Percentiles rank a stretch among this genome's conserved stretches.
Evolutionary conservation across 176 grass and related monocot genomes (phyloP).

Genomic region (Alloteropsis semialata): DNA sequence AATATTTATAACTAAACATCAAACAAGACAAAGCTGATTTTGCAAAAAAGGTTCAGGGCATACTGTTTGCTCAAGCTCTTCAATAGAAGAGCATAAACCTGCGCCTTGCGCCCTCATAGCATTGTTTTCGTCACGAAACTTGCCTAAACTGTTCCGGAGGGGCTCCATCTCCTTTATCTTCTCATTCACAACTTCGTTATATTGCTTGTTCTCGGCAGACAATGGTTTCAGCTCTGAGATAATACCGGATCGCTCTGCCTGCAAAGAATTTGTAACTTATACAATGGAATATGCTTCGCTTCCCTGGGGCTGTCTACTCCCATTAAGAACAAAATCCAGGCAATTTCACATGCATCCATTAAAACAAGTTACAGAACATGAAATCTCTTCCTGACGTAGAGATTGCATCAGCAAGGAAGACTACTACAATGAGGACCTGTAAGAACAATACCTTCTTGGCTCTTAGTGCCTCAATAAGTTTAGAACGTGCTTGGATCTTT

Average conservation of each 20-base stretch:
- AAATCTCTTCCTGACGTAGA: neutral
- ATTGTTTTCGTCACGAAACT: constrained; percentile 78
- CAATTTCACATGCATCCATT: neutral
- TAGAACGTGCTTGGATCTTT: constrained; percentile 62
- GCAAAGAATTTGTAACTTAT: constrained; percentile 24
- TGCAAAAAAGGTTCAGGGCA: constrained; percentile 18
- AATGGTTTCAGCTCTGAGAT: constrained; percentile 72
- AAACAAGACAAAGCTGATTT: neutral
- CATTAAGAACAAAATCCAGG: constrained; percentile 1
- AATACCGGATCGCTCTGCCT: constrained; percentile 67
- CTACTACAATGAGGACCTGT: neutral
- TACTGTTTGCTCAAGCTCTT: constrained; percentile 88
- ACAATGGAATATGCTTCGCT: neutral
- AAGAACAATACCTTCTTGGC: constrained; percentile 72
- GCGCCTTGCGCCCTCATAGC: constrained; percentile 67
- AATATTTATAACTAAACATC: constrained; percentile 35
- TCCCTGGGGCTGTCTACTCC: neutral
- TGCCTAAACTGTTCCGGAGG: constrained; percentile 71
- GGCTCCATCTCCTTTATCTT: constrained; percentile 82
- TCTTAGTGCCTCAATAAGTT: constrained; percentile 59
- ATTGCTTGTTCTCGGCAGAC: constrained; percentile 70
- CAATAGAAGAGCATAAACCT: constrained; percentile 85
- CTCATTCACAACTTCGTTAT: constrained; percentile 60
- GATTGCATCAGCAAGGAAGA: neutral
- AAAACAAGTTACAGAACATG: constrained; percentile 16